Percentiles rank a stretch among this genome's conserved stretches.
These are phyloP conservation scores for Candida gorgasii DNA, from an alignment of 805 yeast genomes.

Conservation along the genomic window DNA sequence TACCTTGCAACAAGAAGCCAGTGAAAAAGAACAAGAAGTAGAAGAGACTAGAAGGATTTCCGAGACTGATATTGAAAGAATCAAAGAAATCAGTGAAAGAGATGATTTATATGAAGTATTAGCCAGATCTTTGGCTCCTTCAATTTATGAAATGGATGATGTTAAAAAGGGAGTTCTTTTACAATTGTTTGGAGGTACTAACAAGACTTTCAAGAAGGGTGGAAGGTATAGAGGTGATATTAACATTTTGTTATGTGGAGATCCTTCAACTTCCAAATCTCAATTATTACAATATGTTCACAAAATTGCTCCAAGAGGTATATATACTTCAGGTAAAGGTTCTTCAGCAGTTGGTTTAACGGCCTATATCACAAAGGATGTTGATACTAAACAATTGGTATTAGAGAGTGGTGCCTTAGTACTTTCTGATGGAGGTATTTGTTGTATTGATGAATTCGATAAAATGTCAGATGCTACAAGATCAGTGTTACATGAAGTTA, in stretches of 20 bases:
- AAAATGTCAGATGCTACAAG: constrained; percentile 95
- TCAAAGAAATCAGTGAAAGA: constrained; percentile 62
- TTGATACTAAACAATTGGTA: constrained; percentile 90
- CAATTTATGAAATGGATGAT: constrained; percentile 93
- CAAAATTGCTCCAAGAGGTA: constrained; percentile 96
- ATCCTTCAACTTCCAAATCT: constrained; percentile 96
- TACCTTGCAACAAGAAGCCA: constrained; percentile 53
- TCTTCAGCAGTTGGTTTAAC: constrained; percentile 99
- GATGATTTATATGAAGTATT: constrained; percentile 82
- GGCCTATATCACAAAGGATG: constrained; percentile 92
- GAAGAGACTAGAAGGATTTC: constrained; percentile 73
- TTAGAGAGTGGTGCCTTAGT: constrained; percentile 96
- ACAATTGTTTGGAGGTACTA: constrained; percentile 94
- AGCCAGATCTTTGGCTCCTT: constrained; percentile 94
- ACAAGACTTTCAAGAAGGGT: constrained; percentile 83
- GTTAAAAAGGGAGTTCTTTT: constrained; percentile 92
- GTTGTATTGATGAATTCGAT: constrained; percentile 98
- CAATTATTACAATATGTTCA: constrained; percentile 94
- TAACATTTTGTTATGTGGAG: constrained; percentile 90
- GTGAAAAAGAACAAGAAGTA: constrained; percentile 66
- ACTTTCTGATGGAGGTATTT: constrained; percentile 95
- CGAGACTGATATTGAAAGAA: constrained; percentile 66
- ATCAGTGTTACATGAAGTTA: constrained; percentile 95
- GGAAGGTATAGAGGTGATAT: constrained; percentile 97
- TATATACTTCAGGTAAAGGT: constrained; percentile 97